phyloP scores from a whole-genome alignment of 2,329 filamentous ascomycete species.

The Diaporthe eres region DNA sequence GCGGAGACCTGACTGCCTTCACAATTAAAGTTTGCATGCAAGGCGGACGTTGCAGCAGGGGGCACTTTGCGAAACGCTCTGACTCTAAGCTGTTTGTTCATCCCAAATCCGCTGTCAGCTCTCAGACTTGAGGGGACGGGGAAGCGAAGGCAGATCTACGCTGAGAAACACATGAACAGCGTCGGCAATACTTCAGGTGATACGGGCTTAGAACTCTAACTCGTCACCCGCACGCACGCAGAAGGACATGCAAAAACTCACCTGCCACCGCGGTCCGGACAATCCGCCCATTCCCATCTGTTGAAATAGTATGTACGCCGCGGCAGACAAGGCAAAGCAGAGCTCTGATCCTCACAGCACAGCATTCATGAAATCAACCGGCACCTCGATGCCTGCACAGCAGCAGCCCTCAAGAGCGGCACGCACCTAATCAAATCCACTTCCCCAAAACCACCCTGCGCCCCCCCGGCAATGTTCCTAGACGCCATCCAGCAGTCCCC shows the following conservation, averaged over 20 bases:
- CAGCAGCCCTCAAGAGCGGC: neutral
- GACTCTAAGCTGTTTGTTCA: conserved; percentile 10
- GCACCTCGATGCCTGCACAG: conserved; percentile 1
- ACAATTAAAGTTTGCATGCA: neutral
- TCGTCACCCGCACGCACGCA: neutral
- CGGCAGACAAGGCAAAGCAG: neutral
- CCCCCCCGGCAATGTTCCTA: neutral
- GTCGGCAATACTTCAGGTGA: conserved; percentile 25
- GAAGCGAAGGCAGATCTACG: conserved; percentile 5
- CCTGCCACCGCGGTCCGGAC: neutral
- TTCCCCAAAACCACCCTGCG: neutral
- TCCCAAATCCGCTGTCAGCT: conserved; percentile 23
- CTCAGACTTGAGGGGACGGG: conserved; percentile 11
- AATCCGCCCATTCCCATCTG: neutral
- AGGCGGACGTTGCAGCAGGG: conserved; percentile 18
- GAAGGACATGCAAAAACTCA: neutral
- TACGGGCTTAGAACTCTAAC: conserved; percentile 10
- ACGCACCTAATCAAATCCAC: neutral
- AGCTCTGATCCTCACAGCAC: neutral
- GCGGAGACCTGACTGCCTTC: neutral
- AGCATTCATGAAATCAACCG: conserved; percentile 10
- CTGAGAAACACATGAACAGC: conserved; percentile 6
- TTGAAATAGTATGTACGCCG: neutral
- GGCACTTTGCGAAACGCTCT: conserved; percentile 13
- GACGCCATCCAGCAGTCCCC: conserved; percentile 17